Evolutionary conservation across 305 asterid genomes (phyloP), one percentile per base, ranked within the genome.

Genomic region (Fraxinus xanthoxyloides): DNA sequence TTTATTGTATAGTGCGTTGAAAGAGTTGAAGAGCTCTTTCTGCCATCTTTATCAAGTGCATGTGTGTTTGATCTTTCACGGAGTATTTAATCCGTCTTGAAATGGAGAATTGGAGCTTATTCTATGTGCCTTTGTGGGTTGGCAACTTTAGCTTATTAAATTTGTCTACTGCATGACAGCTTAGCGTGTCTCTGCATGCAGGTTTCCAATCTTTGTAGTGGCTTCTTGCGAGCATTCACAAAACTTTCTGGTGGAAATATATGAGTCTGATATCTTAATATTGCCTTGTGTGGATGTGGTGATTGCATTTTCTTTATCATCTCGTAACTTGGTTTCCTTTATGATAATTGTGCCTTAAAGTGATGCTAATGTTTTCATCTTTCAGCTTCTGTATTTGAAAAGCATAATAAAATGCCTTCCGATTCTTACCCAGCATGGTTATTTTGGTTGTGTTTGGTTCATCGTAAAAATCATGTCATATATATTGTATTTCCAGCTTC

Each of bases 371-470:
- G 19, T 36, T 77, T 70, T 34, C 69, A 31, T 12, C 70, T 75
- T 26, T 46, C 38, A 26, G 7, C 12, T 69, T 77, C 59, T 12
- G 13, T 56, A 46, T 72, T 43, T 59, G 38, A 35, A 26, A 38
- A 31, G 15, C 65, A 24, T n/a, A 15, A 23, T 61, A 7, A 59
- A 48, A 46, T 76, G 21, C 51, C 61, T 43, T 82, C 78, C 38
- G 72, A 48, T 46, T 43, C 32, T 35, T 46, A 30, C 83, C 32
- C 36, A 43, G 38, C 32, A 8, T 70, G 43, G 26, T 56, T 17
- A 35, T n/a, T n/a, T 75, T 23, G 77, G 35, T 28, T 51, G 21
- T 48, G 36, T 76, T 31, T 76, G 81, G 38, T 75, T 84, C 34
- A 17, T 54, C 74, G 19, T 32, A 40, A 77, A 73, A 32, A 67